Evolutionary conservation across 345 rosid species (phyloP), one percentile per base, ranked within the genome.

Genomic region (Mangifera indica): DNA sequence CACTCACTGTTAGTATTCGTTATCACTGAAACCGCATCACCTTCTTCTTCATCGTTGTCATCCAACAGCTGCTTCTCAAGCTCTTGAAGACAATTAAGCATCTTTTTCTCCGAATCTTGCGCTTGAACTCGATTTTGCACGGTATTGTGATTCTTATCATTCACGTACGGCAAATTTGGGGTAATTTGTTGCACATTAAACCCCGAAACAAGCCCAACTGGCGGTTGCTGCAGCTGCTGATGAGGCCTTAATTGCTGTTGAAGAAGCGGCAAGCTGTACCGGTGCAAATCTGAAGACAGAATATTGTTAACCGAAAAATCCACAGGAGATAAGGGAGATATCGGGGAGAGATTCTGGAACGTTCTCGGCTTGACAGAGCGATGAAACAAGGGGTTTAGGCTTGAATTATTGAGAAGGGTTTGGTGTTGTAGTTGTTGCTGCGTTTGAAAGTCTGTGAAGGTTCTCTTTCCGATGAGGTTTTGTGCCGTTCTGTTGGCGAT

Each of bases 321-420:
- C 15, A 80, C 40, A 49, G 90, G 73, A 5, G 90, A 71, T 46
- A 81, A 71, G 3, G 85, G 81, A 11, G 91, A 81, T 5, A 81
- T 76, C 25, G 89, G 81, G 3, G 89, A 82, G 10, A 79, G 63
- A 37, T 84, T 82, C 67, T 81, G 88, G 57, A 79, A 83, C 40
- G 66, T 72, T 70, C 97, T 79, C 29, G 89, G 86, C 87, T 87
- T 91, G n/a, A 95, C 97, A 7, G 97, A 87, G 57, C 98, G 92
- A 42, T 80, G 80, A 70, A 86, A 77, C 44, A 89, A 76, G 18
- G 74, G 79, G 75, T 68, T 87, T 5, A 84, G 77, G 25, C 81
- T 83, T 18, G 84, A 81, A 55, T 81, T 84, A 51, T 81, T 84
- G 13, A 26, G 26, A 11, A 26, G 26, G 20, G 70, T 76, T 14